A percentile compares a stretch with the other conserved stretches of the same genome.
phyloP scores from a whole-genome alignment of 495 filamentous ascomycete species.

The Monascus purpureus region DNA sequence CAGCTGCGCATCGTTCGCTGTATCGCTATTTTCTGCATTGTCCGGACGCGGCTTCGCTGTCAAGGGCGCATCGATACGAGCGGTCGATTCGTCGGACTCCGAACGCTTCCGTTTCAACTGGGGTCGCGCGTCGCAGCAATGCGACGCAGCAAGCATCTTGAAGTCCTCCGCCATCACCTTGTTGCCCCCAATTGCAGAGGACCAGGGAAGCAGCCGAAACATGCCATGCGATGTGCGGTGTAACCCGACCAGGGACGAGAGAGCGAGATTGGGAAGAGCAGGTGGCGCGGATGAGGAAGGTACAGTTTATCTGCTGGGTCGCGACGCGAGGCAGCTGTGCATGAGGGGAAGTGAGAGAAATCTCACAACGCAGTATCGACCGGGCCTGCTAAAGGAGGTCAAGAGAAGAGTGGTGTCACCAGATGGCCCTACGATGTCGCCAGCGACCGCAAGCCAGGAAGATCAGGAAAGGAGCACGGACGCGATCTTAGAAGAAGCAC shows the following conservation, averaged over 20 bases:
- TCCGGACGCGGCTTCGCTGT: slow-evolving; percentile 20
- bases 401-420: slow-evolving; percentile 2
- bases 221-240: slow-evolving; percentile 37
- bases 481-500: background rate
- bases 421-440: background rate
- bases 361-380: background rate
- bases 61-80: slow-evolving; percentile 15
- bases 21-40: slow-evolving; percentile 7
- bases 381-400: background rate
- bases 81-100: slow-evolving; percentile 16
- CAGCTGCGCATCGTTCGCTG: slow-evolving; percentile 4
- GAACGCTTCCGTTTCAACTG: slow-evolving; percentile 44
- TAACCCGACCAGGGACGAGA: slow-evolving; percentile 5
- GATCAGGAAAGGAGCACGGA: background rate
- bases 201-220: slow-evolving; percentile 43
- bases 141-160: slow-evolving; percentile 26
- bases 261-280: slow-evolving; percentile 2
- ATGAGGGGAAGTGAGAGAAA: background rate
- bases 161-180: slow-evolving; percentile 35
- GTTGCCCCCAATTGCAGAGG: slow-evolving; percentile 39
- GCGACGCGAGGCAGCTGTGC: background rate
- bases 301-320: background rate
- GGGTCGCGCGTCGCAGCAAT: slow-evolving; percentile 23
- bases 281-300: slow-evolving; percentile 1
- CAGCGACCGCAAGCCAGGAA: background rate